Conservation (phyloP, 192 early-diverging fungal species). For the Coemansia sp. region DNA sequence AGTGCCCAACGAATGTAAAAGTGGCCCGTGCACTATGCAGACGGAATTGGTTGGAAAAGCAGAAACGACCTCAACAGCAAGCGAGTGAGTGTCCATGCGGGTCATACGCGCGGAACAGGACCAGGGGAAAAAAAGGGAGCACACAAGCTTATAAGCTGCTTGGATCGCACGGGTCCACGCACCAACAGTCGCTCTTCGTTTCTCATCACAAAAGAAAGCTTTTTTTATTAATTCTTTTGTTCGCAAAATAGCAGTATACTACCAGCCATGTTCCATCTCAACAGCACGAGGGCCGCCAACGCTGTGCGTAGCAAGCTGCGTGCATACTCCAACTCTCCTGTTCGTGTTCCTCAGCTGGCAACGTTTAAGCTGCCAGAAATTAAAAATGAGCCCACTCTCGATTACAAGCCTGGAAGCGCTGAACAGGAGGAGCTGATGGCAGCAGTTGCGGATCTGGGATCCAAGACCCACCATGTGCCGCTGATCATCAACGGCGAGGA, state of each 20-base stretch:
- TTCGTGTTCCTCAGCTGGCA: slow-evolving; percentile 65
- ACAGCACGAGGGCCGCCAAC: slow-evolving; percentile 12
- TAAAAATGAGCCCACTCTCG: slow-evolving; percentile 83
- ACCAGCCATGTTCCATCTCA: slow-evolving; percentile 22
- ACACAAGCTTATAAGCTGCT: too few relatives aligned
- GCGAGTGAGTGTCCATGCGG: too few relatives aligned
- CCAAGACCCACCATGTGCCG: slow-evolving; percentile 71
- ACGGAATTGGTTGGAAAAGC: too few relatives aligned
- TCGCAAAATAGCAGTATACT: slow-evolving; percentile 1
- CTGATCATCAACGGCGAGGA: slow-evolving; percentile 83
- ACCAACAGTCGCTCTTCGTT: too few relatives aligned
- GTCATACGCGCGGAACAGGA: too few relatives aligned
- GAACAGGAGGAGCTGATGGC: slow-evolving; percentile 72
- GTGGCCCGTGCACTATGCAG: too few relatives aligned
- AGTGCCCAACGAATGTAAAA: not conserved
- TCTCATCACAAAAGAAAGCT: too few relatives aligned
- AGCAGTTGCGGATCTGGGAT: slow-evolving; percentile 75
- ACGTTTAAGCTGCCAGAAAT: slow-evolving; percentile 79
- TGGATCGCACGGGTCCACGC: too few relatives aligned
- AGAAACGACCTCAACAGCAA: too few relatives aligned
- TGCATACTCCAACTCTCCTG: slow-evolving; percentile 16
- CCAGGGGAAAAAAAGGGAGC: too few relatives aligned
- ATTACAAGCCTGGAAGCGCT: slow-evolving; percentile 72
- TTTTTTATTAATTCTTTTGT: slow-evolving; percentile 7
- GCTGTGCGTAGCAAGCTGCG: slow-evolving; percentile 7